Evolutionary conservation across 2,329 filamentous ascomycete species (phyloP).

Genomic region (Dothidotthia symphoricarpi): DNA sequence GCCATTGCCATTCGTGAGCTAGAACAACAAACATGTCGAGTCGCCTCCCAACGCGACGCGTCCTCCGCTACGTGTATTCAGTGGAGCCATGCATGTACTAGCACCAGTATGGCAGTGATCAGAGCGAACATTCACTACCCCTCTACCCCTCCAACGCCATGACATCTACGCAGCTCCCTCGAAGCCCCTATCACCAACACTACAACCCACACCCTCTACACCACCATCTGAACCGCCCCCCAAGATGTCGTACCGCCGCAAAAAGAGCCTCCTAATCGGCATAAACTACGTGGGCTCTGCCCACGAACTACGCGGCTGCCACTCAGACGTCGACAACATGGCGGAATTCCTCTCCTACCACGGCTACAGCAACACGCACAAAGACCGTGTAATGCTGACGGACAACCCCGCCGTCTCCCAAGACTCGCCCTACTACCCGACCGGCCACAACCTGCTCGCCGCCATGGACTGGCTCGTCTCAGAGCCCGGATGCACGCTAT

Average conservation of each 20-base stretch:
- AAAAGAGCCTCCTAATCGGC: conserved; percentile 54
- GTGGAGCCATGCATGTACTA: no score
- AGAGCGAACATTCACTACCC: no score
- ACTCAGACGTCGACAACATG: conserved; percentile 52
- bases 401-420: conserved; percentile 38
- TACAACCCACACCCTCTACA: no score
- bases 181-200: no score
- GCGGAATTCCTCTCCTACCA: conserved; percentile 47
- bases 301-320: conserved; percentile 51
- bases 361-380: conserved; percentile 44
- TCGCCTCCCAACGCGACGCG: no score
- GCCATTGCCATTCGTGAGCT: no score
- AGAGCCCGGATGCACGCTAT: conserved; percentile 53
- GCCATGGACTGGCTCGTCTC: conserved; percentile 60
- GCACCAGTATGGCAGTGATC: no score
- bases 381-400: conserved; percentile 48
- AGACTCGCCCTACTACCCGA: conserved; percentile 39
- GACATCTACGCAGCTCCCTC: no score
- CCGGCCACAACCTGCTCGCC: conserved; percentile 48
- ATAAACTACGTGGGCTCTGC: conserved; percentile 52
- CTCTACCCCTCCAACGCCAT: no score
- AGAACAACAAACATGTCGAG: no score
- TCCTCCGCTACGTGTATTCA: no score
- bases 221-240: no score
- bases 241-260: conserved; percentile 25